These are phyloP conservation scores for Dalbergia oliveri DNA, from an alignment of 306 rosid genomes.

Conservation along the genomic window DNA sequence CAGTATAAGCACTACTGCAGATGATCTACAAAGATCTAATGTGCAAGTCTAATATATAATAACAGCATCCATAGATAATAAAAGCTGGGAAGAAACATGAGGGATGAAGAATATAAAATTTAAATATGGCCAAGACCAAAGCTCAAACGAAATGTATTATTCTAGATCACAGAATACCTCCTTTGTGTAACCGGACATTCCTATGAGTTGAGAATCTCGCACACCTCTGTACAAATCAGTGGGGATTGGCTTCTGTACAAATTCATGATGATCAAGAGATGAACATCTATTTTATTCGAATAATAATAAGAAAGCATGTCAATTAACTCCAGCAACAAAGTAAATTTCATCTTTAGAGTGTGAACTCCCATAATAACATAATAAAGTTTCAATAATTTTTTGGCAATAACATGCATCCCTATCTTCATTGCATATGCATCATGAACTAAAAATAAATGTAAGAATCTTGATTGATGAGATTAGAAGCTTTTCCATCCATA, in stretches of 20 bases:
- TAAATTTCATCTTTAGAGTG: too few relatives aligned
- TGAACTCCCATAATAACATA: too few relatives aligned
- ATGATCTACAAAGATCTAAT: constrained; percentile 14
- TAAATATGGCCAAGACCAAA: constrained; percentile 1
- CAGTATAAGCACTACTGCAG: background rate
- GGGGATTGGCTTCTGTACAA: constrained; percentile 82
- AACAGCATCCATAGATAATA: background rate
- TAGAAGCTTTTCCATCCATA: too few relatives aligned
- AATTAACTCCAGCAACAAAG: too few relatives aligned
- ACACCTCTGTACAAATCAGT: constrained; percentile 73
- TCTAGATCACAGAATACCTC: constrained; percentile 66
- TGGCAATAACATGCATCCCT: too few relatives aligned
- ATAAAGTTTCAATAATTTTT: too few relatives aligned
- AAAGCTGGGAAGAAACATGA: background rate
- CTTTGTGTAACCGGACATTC: constrained; percentile 91
- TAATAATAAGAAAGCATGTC: too few relatives aligned
- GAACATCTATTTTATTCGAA: too few relatives aligned
- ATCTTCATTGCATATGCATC: too few relatives aligned
- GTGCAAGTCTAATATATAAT: background rate
- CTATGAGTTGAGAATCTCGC: constrained; percentile 84
- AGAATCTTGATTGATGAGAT: too few relatives aligned
- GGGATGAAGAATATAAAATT: background rate
- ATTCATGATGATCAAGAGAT: background rate
- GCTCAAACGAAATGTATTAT: constrained; percentile 8
- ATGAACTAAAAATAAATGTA: too few relatives aligned